Base-by-base conservation (phyloP, 257 asterid genomes). In the Thymus quinquecostatus region DNA sequence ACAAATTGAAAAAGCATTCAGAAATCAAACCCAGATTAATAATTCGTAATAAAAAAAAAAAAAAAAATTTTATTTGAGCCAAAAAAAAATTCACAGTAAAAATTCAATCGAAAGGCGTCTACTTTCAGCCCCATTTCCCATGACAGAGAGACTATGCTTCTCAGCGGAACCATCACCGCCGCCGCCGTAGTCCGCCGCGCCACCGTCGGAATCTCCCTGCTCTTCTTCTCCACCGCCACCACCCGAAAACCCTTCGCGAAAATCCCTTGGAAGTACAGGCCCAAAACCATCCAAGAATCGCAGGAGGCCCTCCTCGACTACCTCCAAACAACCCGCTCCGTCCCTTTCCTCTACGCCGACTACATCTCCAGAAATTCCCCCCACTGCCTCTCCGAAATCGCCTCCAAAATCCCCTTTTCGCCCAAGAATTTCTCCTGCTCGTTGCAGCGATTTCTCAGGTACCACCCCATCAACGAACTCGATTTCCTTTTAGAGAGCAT, bases 401-500 rank as follows among this genome's bases (percentile, higher is more conserved):
- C 75, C 40, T 77, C 90, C 34, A 65, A 77, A 43, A 68, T 88
- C 10, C 82, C 84, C 32, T 88, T 85, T 55, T 75, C 82, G 2
- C 69, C 74, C 12, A 34, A 73, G 4, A 57, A 48, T 8, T 88
- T 79, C 33, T 38, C 59, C 34, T 44, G 56, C 77, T 75, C 86
- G 1, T 49, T 88, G 60, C 82, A 56, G 69, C 78, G 87, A 38
- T 86, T 75, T 48, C 84, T 88, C 75, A 82, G 90, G 92, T 88
- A 88, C 74, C 86, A 88, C 34, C 96, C 96, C 4, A 69, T 88
- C 78, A 84, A 84, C 80, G 95, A 88, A 49, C 73, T 88, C 72
- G 90, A 86, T 0, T 83, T 89, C 64, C 80, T 89, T 66, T 78
- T 73, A 30, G 96, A 88, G 74, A 88, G 96, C 71, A 88, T 88